phyloP scores from a whole-genome alignment of 306 rosid species.

The Quercus aquifolioides region DNA sequence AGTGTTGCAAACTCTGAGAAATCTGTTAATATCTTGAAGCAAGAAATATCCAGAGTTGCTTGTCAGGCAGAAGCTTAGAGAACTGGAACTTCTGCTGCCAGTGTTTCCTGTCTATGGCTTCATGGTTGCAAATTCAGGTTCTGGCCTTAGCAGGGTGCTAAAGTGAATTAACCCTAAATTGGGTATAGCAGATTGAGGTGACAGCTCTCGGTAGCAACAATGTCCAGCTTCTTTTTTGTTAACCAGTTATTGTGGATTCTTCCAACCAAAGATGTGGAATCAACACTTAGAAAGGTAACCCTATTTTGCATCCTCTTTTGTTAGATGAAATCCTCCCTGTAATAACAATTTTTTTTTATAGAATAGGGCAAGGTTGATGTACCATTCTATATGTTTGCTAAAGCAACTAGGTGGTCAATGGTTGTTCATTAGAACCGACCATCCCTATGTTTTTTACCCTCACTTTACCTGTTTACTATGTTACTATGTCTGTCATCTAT shows the following conservation, averaged over 20 bases:
- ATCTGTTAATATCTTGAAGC: not conserved
- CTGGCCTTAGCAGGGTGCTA: not conserved
- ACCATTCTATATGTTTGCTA: not conserved
- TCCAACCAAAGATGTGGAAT: not conserved
- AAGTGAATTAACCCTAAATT: not conserved
- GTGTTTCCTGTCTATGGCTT: not conserved
- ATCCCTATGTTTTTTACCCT: too few relatives aligned
- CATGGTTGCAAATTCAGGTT: not conserved
- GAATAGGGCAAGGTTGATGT: not conserved
- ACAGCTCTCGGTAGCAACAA: not conserved
- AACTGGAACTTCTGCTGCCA: not conserved
- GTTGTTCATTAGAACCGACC: too few relatives aligned
- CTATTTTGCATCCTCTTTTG: not conserved
- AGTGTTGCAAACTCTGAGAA: slow-evolving; percentile 10
- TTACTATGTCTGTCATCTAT: not conserved
- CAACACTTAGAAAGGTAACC: not conserved
- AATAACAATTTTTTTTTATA: not conserved
- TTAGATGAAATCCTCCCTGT: not conserved
- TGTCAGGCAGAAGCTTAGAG: not conserved
- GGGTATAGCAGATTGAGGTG: not conserved
- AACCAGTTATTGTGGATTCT: not conserved
- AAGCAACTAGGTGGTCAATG: not conserved
- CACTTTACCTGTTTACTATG: not conserved
- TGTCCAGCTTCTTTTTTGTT: not conserved
- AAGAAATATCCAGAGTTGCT: not conserved